Evolutionary conservation across 1,139 yeast genomes (phyloP).

Genomic region (Suhomyces kunorum): DNA sequence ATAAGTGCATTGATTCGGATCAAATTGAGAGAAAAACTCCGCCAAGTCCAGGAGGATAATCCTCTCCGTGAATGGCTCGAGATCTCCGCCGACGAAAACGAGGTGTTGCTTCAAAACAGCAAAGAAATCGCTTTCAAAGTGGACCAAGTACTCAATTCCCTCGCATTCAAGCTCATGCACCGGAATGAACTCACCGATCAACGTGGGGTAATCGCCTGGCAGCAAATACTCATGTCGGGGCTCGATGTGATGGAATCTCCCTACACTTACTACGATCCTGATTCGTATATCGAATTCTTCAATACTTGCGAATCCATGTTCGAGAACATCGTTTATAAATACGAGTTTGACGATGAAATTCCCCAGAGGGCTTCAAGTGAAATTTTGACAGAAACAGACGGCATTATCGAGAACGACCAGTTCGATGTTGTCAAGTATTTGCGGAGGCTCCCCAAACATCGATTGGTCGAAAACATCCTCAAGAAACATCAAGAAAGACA

Average conservation of each 20-base stretch:
- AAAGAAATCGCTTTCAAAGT: conserved; percentile 25
- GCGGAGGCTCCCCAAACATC: conserved; percentile 4
- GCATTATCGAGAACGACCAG: background rate
- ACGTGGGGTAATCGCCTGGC: conserved; percentile 26
- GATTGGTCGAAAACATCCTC: background rate
- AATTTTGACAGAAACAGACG: background rate
- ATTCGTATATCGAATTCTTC: conserved; percentile 18
- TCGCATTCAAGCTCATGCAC: conserved; percentile 7
- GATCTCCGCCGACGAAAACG: conserved; percentile 24
- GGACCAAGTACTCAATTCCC: conserved; percentile 18
- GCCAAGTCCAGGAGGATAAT: conserved; percentile 7
- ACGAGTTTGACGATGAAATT: conserved; percentile 24
- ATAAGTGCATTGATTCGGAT: conserved; percentile 40
- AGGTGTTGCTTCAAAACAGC: conserved; percentile 22
- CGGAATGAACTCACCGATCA: conserved; percentile 13
- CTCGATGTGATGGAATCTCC: conserved; percentile 22
- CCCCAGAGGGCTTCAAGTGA: conserved; percentile 10
- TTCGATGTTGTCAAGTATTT: conserved; percentile 24
- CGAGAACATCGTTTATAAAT: conserved; percentile 22
- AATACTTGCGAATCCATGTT: conserved; percentile 27
- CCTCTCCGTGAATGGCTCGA: conserved; percentile 5
- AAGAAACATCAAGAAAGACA: background rate
- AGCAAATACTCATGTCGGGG: conserved; percentile 28
- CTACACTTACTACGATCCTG: conserved; percentile 14
- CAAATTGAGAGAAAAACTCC: conserved; percentile 23